Evolutionary conservation across 768 basidiomycete genomes (phyloP).

Genomic region (Boletus sp.): DNA sequence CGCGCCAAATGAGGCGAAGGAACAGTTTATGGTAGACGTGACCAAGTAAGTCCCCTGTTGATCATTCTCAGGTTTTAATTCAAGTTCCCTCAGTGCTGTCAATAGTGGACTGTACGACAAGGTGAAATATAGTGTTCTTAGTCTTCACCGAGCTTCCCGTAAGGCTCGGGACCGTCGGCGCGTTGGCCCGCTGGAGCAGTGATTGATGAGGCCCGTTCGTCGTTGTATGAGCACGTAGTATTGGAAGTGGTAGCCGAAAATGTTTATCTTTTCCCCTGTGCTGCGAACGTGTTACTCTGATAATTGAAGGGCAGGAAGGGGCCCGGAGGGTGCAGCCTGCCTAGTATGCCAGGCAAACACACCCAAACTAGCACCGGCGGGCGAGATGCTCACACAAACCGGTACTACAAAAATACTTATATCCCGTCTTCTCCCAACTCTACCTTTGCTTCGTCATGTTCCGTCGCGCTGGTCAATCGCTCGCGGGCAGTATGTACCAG

Average conservation of each 20-base stretch:
- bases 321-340: neutral
- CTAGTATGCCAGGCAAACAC: constrained; percentile 17
- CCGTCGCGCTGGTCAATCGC: constrained; percentile 57
- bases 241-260: constrained; percentile 13
- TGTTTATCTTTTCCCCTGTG: constrained; percentile 12
- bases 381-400: constrained; percentile 14
- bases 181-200: constrained; percentile 30
- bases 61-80: neutral
- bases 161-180: constrained; percentile 68
- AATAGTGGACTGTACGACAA: constrained; percentile 68
- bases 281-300: neutral
- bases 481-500: constrained; percentile 47
- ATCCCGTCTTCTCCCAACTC: constrained; percentile 9
- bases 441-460: constrained; percentile 41
- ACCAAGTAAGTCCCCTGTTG: constrained; percentile 54
- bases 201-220: constrained; percentile 5
- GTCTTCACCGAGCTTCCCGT: constrained; percentile 69
- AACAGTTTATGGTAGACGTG: constrained; percentile 71
- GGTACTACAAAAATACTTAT: constrained; percentile 7
- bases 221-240: constrained; percentile 14
- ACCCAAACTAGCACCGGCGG: constrained; percentile 25
- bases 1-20: constrained; percentile 63
- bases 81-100: constrained; percentile 50
- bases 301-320: too few species aligned
- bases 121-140: constrained; percentile 75